Conservation (phyloP, 1,284 basidiomycete genomes). For the Volvariella volvacea region DNA sequence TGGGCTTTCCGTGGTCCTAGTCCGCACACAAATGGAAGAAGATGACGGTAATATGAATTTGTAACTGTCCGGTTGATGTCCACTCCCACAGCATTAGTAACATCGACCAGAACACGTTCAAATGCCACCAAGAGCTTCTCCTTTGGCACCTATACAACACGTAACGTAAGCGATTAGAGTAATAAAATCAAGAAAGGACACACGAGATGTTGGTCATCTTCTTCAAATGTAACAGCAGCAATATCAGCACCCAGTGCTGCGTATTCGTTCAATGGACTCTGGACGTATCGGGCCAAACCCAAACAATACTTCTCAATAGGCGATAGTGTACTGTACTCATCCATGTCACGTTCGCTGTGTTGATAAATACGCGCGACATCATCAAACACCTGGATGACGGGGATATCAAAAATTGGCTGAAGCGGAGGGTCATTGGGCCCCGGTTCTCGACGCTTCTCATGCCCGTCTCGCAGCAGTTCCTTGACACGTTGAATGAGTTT, state of each 20-base stretch:
- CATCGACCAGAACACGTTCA: constrained; percentile 85
- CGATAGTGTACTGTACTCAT: constrained; percentile 82
- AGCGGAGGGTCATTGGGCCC: constrained; percentile 15
- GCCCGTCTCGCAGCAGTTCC: constrained; percentile 19
- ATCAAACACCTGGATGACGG: constrained; percentile 83
- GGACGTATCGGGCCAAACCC: constrained; percentile 88
- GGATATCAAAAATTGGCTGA: constrained; percentile 42
- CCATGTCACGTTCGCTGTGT: constrained; percentile 79
- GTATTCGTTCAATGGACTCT: constrained; percentile 93
- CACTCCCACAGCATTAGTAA: constrained; percentile 89
- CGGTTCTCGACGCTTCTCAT: constrained; percentile 6
- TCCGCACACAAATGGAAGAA: constrained; percentile 90
- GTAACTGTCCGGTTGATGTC: constrained; percentile 91
- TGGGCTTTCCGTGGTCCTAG: constrained; percentile 95
- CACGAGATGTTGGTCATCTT: constrained; percentile 85
- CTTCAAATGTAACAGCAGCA: constrained; percentile 73
- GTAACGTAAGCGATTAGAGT: constrained; percentile 8
- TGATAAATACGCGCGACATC: constrained; percentile 94
- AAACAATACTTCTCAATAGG: constrained; percentile 90
- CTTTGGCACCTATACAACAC: constrained; percentile 62
- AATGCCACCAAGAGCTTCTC: constrained; percentile 82
- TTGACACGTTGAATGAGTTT: constrained; percentile 67
- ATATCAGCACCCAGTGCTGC: constrained; percentile 83
- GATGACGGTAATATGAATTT: constrained; percentile 81
- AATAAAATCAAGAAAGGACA: constrained; percentile 19